Conservation (phyloP, 2,329 filamentous ascomycete genomes). For the Periconia sp. region DNA sequence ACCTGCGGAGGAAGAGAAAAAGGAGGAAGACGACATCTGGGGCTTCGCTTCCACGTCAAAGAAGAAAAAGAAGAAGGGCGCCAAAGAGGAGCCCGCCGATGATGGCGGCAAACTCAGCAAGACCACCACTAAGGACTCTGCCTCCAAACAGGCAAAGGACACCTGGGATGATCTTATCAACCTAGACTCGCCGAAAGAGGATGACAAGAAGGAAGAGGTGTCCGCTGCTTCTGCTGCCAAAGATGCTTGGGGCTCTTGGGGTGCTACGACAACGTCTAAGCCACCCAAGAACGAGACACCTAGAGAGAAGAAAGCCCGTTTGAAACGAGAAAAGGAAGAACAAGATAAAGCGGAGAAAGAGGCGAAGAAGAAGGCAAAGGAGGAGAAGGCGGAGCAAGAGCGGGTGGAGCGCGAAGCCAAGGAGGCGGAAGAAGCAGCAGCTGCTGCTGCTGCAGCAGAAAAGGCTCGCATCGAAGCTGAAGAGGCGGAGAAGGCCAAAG, state of each 20-base stretch:
- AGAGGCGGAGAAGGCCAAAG: conserved; percentile 22
- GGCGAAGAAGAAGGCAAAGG: conserved; percentile 37
- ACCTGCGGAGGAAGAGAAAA: conserved; percentile 47
- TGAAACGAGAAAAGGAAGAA: conserved; percentile 43
- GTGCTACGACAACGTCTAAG: conserved; percentile 16
- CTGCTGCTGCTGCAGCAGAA: conserved; percentile 21
- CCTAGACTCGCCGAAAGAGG: conserved; percentile 36
- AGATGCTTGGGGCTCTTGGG: conserved; percentile 27
- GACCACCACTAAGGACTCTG: conserved; percentile 33
- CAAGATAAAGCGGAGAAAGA: conserved; percentile 37
- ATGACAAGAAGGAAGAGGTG: conserved; percentile 35
- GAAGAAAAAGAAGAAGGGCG: conserved; percentile 45
- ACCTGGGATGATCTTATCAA: conserved; percentile 40
- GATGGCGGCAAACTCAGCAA: conserved; percentile 36
- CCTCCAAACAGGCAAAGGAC: conserved; percentile 39
- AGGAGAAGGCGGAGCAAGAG: conserved; percentile 46
- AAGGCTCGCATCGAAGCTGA: conserved; percentile 30
- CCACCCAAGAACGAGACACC: conserved; percentile 23
- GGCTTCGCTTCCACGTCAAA: conserved; percentile 25
- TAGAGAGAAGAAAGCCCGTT: conserved; percentile 35
- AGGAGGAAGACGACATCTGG: conserved; percentile 46
- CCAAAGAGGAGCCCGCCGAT: conserved; percentile 30
- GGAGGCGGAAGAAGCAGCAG: conserved; percentile 33
- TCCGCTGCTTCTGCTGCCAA: conserved; percentile 33
- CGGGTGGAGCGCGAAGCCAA: conserved; percentile 21